Evolutionary conservation across 2,329 filamentous ascomycete genomes (phyloP).

Genomic region (Ceratocystis alfenasii): DNA sequence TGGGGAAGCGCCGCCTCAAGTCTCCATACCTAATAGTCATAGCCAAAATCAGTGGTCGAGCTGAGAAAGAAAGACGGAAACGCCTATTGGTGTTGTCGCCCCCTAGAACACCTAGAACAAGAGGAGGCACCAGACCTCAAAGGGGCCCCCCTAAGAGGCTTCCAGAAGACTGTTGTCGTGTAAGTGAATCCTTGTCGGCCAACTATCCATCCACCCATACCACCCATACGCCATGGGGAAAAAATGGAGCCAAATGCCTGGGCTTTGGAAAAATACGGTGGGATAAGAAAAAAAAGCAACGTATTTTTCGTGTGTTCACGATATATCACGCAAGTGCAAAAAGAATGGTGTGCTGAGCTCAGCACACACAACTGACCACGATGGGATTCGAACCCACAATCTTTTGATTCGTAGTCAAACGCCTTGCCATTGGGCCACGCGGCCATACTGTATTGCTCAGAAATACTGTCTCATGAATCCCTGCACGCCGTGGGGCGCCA

Average conservation of each 20-base stretch:
- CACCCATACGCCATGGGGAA: not conserved
- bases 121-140: too few relatives aligned
- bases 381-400: constrained; percentile 21
- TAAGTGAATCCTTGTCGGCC: not conserved
- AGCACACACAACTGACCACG: constrained; percentile 14
- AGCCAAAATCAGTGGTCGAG: too few relatives aligned
- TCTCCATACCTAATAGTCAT: too few relatives aligned
- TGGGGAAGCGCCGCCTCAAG: too few relatives aligned
- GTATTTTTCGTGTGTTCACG: not conserved
- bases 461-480: not conserved
- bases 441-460: not conserved
- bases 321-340: not conserved
- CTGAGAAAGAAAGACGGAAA: too few relatives aligned
- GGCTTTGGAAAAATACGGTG: not conserved
- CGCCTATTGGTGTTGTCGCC: too few relatives aligned
- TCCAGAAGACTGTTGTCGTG: not conserved
- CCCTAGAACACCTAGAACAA: too few relatives aligned
- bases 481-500: not conserved
- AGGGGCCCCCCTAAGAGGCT: too few relatives aligned
- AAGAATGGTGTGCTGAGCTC: not conserved
- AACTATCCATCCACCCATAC: not conserved
- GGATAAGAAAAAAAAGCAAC: not conserved
- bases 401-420: constrained; percentile 21
- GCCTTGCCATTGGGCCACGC: constrained; percentile 21
- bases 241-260: not conserved